These are phyloP conservation scores for Vigna trinervia DNA, from an alignment of 306 rosid genomes.

Conservation along the genomic window DNA sequence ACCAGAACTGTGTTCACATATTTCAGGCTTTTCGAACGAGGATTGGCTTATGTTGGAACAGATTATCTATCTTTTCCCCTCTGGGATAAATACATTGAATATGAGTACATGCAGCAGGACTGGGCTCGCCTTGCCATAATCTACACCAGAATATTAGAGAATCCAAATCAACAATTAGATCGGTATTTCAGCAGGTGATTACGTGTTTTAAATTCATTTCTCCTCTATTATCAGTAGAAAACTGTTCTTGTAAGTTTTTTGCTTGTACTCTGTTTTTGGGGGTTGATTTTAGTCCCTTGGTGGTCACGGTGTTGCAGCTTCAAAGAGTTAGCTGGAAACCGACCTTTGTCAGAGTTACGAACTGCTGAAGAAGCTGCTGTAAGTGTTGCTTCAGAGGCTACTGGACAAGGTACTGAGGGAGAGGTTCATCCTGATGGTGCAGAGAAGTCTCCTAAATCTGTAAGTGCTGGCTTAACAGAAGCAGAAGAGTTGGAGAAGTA, in stretches of 20 bases:
- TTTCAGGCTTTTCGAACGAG: slow-evolving; percentile 98
- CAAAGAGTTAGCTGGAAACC: slow-evolving; percentile 88
- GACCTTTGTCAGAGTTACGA: slow-evolving; percentile 82
- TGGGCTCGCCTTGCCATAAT: slow-evolving; percentile 92
- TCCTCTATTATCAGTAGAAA: not conserved
- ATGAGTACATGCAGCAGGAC: slow-evolving; percentile 96
- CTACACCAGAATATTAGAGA: slow-evolving; percentile 88
- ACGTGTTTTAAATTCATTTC: not conserved
- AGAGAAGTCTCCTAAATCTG: slow-evolving; percentile 73
- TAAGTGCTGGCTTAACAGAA: slow-evolving; percentile 89
- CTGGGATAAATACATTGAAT: slow-evolving; percentile 98
- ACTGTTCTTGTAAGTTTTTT: not conserved
- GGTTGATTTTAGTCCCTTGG: slow-evolving; percentile 18
- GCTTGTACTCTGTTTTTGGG: not conserved
- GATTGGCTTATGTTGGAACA: slow-evolving; percentile 93
- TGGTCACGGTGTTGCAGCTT: slow-evolving; percentile 69
- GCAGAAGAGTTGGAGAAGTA: slow-evolving; percentile 99
- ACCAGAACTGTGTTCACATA: slow-evolving; percentile 45
- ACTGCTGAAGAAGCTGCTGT: slow-evolving; percentile 78
- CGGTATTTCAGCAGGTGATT: slow-evolving; percentile 89
- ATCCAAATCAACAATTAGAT: slow-evolving; percentile 96
- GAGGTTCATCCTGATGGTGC: slow-evolving; percentile 67
- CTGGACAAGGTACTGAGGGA: slow-evolving; percentile 61
- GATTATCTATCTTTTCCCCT: slow-evolving; percentile 94
- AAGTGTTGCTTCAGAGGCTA: slow-evolving; percentile 58